Evolutionary conservation across 257 asterid genomes (phyloP).

Genomic region (Ophiorrhiza pumila): DNA sequence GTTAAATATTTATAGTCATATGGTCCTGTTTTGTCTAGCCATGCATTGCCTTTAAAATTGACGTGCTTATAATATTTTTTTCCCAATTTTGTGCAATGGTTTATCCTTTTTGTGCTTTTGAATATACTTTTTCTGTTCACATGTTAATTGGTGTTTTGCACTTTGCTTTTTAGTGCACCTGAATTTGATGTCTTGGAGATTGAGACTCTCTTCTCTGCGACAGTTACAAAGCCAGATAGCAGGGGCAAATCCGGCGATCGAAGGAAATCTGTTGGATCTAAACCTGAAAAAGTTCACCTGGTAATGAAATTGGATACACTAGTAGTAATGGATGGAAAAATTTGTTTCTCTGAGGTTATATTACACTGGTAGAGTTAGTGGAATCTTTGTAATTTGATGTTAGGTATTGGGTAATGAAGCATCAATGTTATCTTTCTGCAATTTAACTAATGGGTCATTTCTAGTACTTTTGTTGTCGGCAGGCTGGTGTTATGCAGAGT

Average conservation of each 20-base stretch:
- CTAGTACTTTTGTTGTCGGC: neutral
- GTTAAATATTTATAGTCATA: neutral
- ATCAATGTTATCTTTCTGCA: neutral
- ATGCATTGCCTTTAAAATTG: neutral
- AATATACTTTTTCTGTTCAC: neutral
- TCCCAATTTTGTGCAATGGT: neutral
- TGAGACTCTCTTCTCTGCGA: constrained; percentile 92
- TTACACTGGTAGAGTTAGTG: neutral
- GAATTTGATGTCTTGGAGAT: constrained; percentile 94
- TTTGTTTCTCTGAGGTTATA: neutral
- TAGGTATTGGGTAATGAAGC: neutral
- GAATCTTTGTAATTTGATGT: neutral
- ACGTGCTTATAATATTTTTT: neutral
- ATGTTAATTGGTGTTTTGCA: constrained; percentile 24
- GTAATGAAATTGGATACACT: constrained; percentile 40
- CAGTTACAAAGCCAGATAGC: constrained; percentile 70
- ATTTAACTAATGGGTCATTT: neutral
- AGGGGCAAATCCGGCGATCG: constrained; percentile 78
- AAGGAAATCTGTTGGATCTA: constrained; percentile 84
- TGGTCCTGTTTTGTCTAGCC: neutral
- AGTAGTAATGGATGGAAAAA: neutral
- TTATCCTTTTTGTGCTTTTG: constrained; percentile 3
- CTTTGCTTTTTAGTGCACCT: constrained; percentile 59
- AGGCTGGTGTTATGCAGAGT: neutral
- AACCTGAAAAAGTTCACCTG: constrained; percentile 87